Evolutionary conservation across 768 basidiomycete genomes (phyloP).

Genomic region (Boletus subparvulus): DNA sequence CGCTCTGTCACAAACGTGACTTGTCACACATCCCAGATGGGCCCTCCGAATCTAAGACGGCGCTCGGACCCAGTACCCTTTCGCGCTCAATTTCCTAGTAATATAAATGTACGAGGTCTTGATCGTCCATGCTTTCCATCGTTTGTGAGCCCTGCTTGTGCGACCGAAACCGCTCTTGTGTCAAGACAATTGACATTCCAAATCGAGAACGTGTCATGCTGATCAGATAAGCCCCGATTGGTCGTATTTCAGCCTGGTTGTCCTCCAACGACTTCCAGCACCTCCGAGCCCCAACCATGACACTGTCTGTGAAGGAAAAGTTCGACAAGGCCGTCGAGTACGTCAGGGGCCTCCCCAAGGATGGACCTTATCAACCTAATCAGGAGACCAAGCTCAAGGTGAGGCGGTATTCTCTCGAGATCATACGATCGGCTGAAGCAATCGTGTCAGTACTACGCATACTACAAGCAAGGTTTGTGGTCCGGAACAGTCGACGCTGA

Average conservation of each 20-base stretch:
- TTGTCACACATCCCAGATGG: slow-evolving; percentile 11
- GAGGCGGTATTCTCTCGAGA: slow-evolving; percentile 32
- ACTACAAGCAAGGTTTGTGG: slow-evolving; percentile 85
- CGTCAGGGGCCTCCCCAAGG: slow-evolving; percentile 64
- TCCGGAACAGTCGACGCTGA: not conserved
- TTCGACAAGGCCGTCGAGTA: slow-evolving; percentile 77
- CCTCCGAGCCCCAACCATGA: slow-evolving; percentile 46
- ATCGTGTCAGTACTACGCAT: slow-evolving; percentile 76
- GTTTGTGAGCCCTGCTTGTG: not conserved
- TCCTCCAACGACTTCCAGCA: slow-evolving; percentile 1
- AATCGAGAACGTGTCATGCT: slow-evolving; percentile 3
- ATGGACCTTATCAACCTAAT: slow-evolving; percentile 69
- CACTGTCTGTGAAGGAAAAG: slow-evolving; percentile 45
- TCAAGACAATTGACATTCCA: slow-evolving; percentile 11
- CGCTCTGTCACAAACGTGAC: slow-evolving; percentile 24
- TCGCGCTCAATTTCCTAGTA: not conserved
- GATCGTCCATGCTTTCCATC: not conserved
- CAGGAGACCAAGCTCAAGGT: slow-evolving; percentile 79
- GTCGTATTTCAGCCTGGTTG: not conserved
- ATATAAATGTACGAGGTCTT: not conserved
- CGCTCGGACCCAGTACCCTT: slow-evolving; percentile 5
- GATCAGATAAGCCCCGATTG: slow-evolving; percentile 21
- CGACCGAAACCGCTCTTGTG: slow-evolving; percentile 5
- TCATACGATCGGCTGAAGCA: slow-evolving; percentile 7
- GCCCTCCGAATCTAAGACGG: slow-evolving; percentile 6